Evolutionary conservation across 192 early-diverging fungal species (phyloP).

Genomic region (Rhizophagus prolifer): DNA sequence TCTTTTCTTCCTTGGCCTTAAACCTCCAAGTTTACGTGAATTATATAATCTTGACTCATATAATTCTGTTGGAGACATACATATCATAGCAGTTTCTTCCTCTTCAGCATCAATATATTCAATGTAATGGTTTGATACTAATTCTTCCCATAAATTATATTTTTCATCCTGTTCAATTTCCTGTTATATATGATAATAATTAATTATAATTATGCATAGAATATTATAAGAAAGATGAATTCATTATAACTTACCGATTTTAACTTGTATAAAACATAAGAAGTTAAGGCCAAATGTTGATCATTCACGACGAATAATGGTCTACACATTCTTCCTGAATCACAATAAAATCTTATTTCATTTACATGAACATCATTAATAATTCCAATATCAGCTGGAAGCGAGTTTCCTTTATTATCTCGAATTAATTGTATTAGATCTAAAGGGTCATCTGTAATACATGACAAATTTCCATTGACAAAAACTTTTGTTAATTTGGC

Average conservation of each 20-base stretch:
- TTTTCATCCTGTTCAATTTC: not conserved
- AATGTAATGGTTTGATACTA: slow-evolving; percentile 78
- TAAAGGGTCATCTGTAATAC: slow-evolving; percentile 86
- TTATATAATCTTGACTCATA: slow-evolving; percentile 52
- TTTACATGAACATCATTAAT: slow-evolving; percentile 93
- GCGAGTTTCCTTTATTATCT: slow-evolving; percentile 71
- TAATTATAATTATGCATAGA: not conserved
- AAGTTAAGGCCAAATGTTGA: slow-evolving; percentile 64
- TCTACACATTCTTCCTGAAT: slow-evolving; percentile 92
- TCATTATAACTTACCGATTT: slow-evolving; percentile 29
- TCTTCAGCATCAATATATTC: slow-evolving; percentile 98
- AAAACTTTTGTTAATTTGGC: slow-evolving; percentile 84
- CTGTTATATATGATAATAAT: not conserved
- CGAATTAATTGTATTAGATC: slow-evolving; percentile 78
- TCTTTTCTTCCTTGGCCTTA: slow-evolving; percentile 11
- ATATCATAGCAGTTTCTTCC: slow-evolving; percentile 97
- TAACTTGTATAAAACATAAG: slow-evolving; percentile 58
- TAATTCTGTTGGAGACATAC: slow-evolving; percentile 94
- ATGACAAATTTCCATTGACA: slow-evolving; percentile 98
- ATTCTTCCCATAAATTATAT: slow-evolving; percentile 57
- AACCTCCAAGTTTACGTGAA: not conserved
- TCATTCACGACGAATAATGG: slow-evolving; percentile 90
- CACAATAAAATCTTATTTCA: slow-evolving; percentile 93
- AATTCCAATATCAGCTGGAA: slow-evolving; percentile 88
- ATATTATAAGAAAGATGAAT: not conserved